Percentiles rank a stretch among this genome's conserved stretches.
Evolutionary conservation across 1,284 basidiomycete genomes (phyloP).

Genomic region (Apiotrichum laibachii): DNA sequence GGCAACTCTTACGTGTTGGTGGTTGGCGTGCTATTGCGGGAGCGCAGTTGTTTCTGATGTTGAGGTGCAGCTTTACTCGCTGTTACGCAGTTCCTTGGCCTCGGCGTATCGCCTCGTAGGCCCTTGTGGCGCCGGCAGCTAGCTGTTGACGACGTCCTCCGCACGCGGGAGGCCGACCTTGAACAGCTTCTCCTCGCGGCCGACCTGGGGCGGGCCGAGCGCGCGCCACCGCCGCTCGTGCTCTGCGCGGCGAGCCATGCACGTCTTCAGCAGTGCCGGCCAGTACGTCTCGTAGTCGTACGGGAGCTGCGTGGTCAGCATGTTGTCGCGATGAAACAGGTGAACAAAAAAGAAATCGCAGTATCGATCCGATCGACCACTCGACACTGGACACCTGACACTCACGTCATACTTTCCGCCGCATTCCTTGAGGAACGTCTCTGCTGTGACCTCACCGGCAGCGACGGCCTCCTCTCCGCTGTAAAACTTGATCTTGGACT

Average conservation of each 20-base stretch:
- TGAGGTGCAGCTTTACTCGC: too few species aligned
- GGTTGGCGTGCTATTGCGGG: too few species aligned
- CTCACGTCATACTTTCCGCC: constrained; percentile 39
- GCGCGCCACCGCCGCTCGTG: constrained; percentile 29
- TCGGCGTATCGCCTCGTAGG: too few species aligned
- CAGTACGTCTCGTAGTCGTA: constrained; percentile 42
- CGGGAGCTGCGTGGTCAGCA: constrained; percentile 6
- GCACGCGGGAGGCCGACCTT: constrained; percentile 16
- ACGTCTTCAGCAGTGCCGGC: constrained; percentile 30
- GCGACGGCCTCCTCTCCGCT: constrained; percentile 23
- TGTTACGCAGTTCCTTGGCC: too few species aligned
- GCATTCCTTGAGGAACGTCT: constrained; percentile 31
- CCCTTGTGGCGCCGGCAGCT: neutral
- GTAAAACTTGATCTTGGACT: constrained; percentile 33
- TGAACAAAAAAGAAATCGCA: neutral
- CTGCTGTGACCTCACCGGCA: constrained; percentile 24
- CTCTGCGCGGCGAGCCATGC: constrained; percentile 26
- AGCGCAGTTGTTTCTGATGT: too few species aligned
- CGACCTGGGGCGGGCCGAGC: constrained; percentile 29
- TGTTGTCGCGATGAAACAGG: neutral
- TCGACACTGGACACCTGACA: constrained; percentile 5
- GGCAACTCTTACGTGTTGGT: too few species aligned
- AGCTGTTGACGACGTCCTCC: neutral
- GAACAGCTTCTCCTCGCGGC: constrained; percentile 35
- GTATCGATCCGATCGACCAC: neutral